Evolutionary conservation across 2,329 filamentous ascomycete genomes (phyloP).

Genomic region (Claviceps digitariae): DNA sequence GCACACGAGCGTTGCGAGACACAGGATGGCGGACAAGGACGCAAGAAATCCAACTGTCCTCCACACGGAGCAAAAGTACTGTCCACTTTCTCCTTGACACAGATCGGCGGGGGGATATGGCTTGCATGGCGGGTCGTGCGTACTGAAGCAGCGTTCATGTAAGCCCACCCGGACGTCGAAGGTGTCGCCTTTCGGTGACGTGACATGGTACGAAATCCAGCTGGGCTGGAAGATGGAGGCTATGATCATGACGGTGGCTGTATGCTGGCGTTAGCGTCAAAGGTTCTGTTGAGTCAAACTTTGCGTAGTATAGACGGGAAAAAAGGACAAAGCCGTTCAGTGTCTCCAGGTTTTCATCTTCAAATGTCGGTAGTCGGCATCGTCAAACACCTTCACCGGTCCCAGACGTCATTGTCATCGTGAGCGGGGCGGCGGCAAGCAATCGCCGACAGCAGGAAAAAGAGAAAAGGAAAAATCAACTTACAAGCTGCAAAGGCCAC

Average conservation of each 20-base stretch:
- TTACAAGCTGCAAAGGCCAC: conserved; percentile 30
- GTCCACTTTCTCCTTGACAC: conserved; percentile 29
- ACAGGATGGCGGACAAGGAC: conserved; percentile 68
- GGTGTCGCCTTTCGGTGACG: conserved; percentile 30
- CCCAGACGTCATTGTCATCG: conserved; percentile 15
- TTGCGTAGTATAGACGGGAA: no score
- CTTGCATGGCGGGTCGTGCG: conserved; percentile 47
- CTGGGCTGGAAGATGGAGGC: conserved; percentile 53
- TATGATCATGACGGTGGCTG: conserved; percentile 60
- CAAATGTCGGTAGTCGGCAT: background rate
- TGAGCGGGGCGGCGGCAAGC: background rate
- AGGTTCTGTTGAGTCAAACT: no score
- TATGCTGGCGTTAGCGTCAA: conserved; percentile 16
- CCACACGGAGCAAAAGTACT: conserved; percentile 87
- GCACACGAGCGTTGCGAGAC: conserved; percentile 66
- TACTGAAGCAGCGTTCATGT: conserved; percentile 64
- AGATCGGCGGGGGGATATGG: conserved; percentile 20
- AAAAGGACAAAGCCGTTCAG: no score
- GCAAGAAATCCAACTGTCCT: conserved; percentile 77
- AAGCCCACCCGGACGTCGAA: conserved; percentile 58
- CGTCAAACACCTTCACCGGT: background rate
- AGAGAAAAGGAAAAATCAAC: conserved; percentile 11
- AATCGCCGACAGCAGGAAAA: no score
- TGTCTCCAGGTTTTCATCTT: no score
- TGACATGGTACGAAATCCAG: conserved; percentile 55